phyloP scores from a whole-genome alignment of 75 land plant species.

The Larix kaempferi region DNA sequence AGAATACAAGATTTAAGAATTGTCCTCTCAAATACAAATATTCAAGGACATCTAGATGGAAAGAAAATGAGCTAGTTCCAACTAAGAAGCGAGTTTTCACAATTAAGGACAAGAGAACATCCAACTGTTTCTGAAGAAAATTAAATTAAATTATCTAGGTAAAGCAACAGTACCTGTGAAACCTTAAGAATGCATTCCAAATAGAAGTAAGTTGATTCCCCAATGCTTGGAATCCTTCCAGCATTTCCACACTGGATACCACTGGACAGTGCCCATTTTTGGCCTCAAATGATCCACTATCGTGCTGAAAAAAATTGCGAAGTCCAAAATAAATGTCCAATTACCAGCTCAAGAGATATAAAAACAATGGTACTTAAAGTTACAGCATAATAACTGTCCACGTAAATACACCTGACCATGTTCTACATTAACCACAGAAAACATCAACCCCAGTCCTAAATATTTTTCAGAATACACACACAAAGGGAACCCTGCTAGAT shows the following conservation, averaged over 20 bases:
- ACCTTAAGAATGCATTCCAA: conserved; percentile 70
- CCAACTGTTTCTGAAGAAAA: background rate
- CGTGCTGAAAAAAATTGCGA: background rate
- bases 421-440: background rate
- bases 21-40: no score
- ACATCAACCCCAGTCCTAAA: background rate
- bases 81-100: background rate
- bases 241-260: conserved; percentile 37
- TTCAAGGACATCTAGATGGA: no score
- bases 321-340: no score
- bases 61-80: no score
- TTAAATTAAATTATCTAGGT: background rate
- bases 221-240: conserved; percentile 28
- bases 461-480: background rate
- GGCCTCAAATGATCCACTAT: background rate
- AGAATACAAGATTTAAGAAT: background rate
- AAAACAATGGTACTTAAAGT: background rate
- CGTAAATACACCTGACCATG: no score
- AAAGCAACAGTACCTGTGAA: conserved; percentile 59
- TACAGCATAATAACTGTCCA: background rate
- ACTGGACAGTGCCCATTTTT: background rate
- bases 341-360: background rate
- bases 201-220: conserved; percentile 50
- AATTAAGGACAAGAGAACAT: background rate
- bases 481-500: background rate